Base-by-base conservation (phyloP, 2,329 filamentous ascomycete genomes). In the Aspergillus sp. region DNA sequence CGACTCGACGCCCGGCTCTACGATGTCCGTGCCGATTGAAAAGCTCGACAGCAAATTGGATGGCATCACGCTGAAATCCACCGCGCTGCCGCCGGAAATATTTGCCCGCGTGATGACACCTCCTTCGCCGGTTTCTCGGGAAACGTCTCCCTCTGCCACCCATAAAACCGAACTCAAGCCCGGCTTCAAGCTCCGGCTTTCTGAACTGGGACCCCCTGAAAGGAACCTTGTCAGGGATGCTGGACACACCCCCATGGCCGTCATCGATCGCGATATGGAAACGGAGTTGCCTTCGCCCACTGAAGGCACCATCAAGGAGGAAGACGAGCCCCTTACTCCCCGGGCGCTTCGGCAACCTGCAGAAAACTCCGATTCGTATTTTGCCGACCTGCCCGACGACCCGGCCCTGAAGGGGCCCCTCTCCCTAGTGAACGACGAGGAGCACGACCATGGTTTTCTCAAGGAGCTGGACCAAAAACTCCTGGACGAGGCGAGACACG, bases 41-140 rank as follows among this genome's bases (percentile, higher is more conserved):
- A 75, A 77, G 63, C 69, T 81, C 39, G 79, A 81, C 63, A 79
- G 74, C 54, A 74, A 70, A 31, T 70, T 81, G 1, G 79, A 81
- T 59, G 78, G 79, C 6, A 81, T 81, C 58, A 80, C 75, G 6
- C 71, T 81, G 53, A 81, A 80, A 57, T 80, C 78, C 3, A 76
- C 77, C 20, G 78, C 73, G 4, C 65, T 81, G 45, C 76, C 74
- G 26, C 78, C 77, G 4, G 75, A 74, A 55, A 71, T 81, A 18
- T 73, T 78, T 18, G 77, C 76, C 46, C 76, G 73, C 59, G 74
- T 80, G 55, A 75, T 78, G 63, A 78, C 77, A 31, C 76, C 77
- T 31, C 72, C 75, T 31, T 74, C 76, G 9, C 72, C 73, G 14
- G 66, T 68, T 20, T 66, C 71, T 52, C 59, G 66, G 39, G 69